These are phyloP conservation scores for Malus domestica DNA, from an alignment of 306 rosid species.

Conservation along the genomic window ASM211411v1 NC_041794.1:33960001-33960500, in stretches of 20 bases:
- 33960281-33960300: slow-evolving; percentile 12
- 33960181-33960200: background rate
- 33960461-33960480: no score
- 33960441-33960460: no score
- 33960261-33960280: slow-evolving; percentile 22
- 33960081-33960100: background rate
- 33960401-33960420: accelerated
- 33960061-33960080: no score
- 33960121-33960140: slow-evolving; percentile 3
- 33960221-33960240: background rate
- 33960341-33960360: background rate
- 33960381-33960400: accelerated
- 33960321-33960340: background rate
- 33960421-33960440: no score
- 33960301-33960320: background rate
- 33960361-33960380: accelerated
- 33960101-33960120: background rate
- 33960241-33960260: background rate
- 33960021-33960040: no score
- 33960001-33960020: no score
- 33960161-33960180: background rate
- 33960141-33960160: slow-evolving; percentile 1
- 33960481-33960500: no score
- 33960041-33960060: no score
- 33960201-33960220: background rate